Conservation (phyloP, 2,329 filamentous ascomycete genomes). For the Sporothrix brasiliensis region DNA sequence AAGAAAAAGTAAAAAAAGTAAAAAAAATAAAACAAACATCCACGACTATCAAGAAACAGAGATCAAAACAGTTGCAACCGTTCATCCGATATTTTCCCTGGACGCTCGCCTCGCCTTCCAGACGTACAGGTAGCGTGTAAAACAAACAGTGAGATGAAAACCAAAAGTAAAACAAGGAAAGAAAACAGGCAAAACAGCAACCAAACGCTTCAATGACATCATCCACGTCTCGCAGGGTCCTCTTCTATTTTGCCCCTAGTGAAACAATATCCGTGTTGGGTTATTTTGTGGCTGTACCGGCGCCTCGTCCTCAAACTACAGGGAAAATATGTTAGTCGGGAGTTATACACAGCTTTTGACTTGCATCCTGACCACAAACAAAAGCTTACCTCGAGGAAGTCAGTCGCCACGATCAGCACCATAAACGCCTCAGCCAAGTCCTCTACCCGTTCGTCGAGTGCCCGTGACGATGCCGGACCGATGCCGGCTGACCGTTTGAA, state of each 20-base stretch:
- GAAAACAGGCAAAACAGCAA: neutral
- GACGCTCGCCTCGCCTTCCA: constrained; percentile 10
- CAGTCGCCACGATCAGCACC: constrained; percentile 77
- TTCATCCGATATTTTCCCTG: constrained; percentile 5
- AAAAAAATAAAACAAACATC: neutral
- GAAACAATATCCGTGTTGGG: constrained; percentile 47
- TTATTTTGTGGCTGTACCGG: constrained; percentile 42
- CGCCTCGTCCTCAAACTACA: constrained; percentile 48
- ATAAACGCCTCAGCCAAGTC: constrained; percentile 85
- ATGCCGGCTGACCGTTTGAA: constrained; percentile 89
- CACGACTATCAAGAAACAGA: neutral
- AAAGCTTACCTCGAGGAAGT: constrained; percentile 77
- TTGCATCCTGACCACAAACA: neutral
- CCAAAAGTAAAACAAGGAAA: neutral
- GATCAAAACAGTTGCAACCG: constrained; percentile 1
- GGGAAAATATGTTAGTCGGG: neutral
- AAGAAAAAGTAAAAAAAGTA: neutral
- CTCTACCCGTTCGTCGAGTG: constrained; percentile 64
- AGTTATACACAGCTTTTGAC: constrained; percentile 3
- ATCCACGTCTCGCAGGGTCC: neutral
- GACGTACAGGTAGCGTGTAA: neutral
- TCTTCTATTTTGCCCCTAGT: constrained; percentile 39
- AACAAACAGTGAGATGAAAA: constrained; percentile 1
- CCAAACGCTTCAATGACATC: constrained; percentile 15
- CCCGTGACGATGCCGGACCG: constrained; percentile 40